Base-by-base conservation (phyloP, 768 basidiomycete species). In the Phlebiopsis flavidoalba region DNA sequence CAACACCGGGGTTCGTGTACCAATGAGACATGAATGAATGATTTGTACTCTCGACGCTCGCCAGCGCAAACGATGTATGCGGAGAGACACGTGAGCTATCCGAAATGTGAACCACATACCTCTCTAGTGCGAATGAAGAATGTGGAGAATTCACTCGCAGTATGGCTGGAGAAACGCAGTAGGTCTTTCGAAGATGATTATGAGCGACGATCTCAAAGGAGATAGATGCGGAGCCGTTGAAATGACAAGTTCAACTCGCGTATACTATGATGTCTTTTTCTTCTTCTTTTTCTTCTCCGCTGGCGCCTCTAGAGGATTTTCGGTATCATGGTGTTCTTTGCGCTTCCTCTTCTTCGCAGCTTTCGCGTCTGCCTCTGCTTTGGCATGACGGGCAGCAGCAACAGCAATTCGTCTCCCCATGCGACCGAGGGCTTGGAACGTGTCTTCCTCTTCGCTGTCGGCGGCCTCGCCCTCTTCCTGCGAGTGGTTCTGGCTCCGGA, bases 301-400 rank as follows among this genome's bases (percentile, higher is more conserved):
- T 14, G 43, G 60, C 11, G 62, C 67, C 7, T 40, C 65, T 12
- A 33, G 58, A 26, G 57, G 62, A 36, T 60, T 60, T 21, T 19
- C 45, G 11, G 58, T 5, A 36, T 26, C 64, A 49, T 63, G 63
- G 17, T 31, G 62, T 57, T 69, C 71, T 63, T 69, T 69, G 33
- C 66, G 69, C 60, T 71, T 72, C 55, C 67, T 67, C 56, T 70
- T 69, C 55, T 71, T 73, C 63, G 70, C 66, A 58, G 71, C 72
- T 60, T 71, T 66, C 62, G 64, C 67, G 46, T 67, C 66, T 58
- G 61, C 63, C 45, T 67, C 62, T 55, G 60, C 65, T 51, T 55
- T 66, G 45, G 59, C 64, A 59, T 67, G 55, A 53, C 58, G 52
- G 22, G 61, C 65, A 12, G 57, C 69, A 11, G 69, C 71, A 47